Conservation (phyloP, 1,139 yeast genomes). For the Wickerhamomyces sp. region DNA sequence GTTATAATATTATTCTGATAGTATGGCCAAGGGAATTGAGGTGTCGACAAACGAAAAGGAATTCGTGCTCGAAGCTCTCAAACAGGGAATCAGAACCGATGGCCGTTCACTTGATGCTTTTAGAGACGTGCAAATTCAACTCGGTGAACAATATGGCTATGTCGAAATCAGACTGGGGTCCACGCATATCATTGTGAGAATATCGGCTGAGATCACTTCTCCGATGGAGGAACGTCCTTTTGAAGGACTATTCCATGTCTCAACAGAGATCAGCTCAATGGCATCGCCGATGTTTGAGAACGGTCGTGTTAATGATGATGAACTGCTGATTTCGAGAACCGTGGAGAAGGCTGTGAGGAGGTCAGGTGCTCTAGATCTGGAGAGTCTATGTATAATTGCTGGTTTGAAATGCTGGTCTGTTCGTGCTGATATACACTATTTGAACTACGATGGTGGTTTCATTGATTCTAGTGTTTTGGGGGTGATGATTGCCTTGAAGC, state of each 20-base stretch:
- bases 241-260: conserved; percentile 82
- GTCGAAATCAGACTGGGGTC: conserved; percentile 74
- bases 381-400: conserved; percentile 83
- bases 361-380: conserved; percentile 87
- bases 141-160: conserved; percentile 76
- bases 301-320: conserved; percentile 66
- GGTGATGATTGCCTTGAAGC: conserved; percentile 80
- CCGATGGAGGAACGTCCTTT: conserved; percentile 93
- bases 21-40: conserved; percentile 57
- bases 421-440: conserved; percentile 82
- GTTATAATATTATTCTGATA: neutral
- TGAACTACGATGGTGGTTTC: conserved; percentile 89
- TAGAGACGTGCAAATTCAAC: conserved; percentile 56
- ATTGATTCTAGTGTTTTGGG: conserved; percentile 90
- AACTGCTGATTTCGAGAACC: conserved; percentile 69
- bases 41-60: conserved; percentile 62
- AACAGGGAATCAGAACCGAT: conserved; percentile 61
- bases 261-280: conserved; percentile 86
- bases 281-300: conserved; percentile 82
- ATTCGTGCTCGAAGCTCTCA: conserved; percentile 59
- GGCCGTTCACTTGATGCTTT: conserved; percentile 62
- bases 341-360: conserved; percentile 89
- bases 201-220: conserved; percentile 72
- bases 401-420: conserved; percentile 90
- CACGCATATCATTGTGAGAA: conserved; percentile 70